Evolutionary conservation across 2,329 filamentous ascomycete genomes (phyloP), one percentile per base, ranked within the genome.

Genomic region (Neonectria neomacrospora): DNA sequence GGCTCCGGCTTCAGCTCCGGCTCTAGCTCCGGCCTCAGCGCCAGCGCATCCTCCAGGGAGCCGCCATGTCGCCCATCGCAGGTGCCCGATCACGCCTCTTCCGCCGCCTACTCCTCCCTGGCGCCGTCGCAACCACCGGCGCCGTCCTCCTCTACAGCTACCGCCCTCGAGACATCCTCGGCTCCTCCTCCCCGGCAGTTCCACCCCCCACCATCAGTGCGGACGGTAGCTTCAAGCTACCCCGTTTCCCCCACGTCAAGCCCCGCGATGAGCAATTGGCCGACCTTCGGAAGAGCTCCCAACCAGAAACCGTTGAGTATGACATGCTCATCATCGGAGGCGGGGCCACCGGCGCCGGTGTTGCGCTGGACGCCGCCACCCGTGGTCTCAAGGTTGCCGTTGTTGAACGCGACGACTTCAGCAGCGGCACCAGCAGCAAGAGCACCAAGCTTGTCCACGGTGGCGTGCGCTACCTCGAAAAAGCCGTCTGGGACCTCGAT

Each of bases 371-470:
- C 80, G 90, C 90, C 51, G 89, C 86, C 10, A 91, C 90, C 4
- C 81, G 90, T 77, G 90, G 90, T 14, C 80, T 93, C 68, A 91
- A 88, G 76, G 90, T 93, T 55, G 90, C 90, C 44, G 77, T 91
- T 45, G 86, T 93, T 16, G 90, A 93, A 77, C 82, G 90, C 56
- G 90, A 92, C 74, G 90, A 93, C 76, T 92, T 92, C 76, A 88
- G 86, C 71, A 88, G 87, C 69, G 90, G 90, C 44, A 92, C 90
- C 12, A 91, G 89, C 76, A 90, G 87, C 74, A 92, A 92, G 80
- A 91, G 88, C 75, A 92, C 90, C 57, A 93, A 93, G 79, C 82
- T 92, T 62, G 90, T 93, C n/a, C 90, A 92, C 76, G 90, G 90
- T 56, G 90, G 90, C 74, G 90, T 93, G 55, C 82, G 90, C 70